A percentile compares a stretch with the other conserved stretches of the same genome.
phyloP scores from a whole-genome alignment of 257 asterid genomes.

The Nicotiana knightiana region DNA sequence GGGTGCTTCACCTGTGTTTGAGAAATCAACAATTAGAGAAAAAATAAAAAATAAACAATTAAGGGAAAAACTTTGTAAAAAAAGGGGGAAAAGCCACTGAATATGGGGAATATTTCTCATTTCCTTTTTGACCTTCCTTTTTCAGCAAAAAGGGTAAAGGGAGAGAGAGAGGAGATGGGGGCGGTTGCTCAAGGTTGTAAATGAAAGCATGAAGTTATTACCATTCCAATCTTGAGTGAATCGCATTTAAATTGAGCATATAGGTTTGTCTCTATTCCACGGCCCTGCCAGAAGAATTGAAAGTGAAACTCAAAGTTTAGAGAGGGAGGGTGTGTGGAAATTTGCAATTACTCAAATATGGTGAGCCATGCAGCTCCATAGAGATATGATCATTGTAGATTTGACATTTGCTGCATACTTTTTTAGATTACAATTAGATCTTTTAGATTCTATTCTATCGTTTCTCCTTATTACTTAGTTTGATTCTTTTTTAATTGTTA shows the following conservation, averaged over 20 bases:
- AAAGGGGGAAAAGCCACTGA: too few species aligned
- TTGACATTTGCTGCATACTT: neutral
- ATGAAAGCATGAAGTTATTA: conserved; percentile 20
- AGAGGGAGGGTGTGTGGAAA: neutral
- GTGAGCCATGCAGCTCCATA: neutral
- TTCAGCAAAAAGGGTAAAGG: too few species aligned
- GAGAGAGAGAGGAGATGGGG: neutral
- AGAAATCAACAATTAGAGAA: neutral
- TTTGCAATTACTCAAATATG: neutral
- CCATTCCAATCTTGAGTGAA: conserved; percentile 94
- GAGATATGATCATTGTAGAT: neutral
- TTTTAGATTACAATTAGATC: neutral
- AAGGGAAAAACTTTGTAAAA: too few species aligned
- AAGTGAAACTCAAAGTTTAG: neutral
- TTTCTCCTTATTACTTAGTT: too few species aligned
- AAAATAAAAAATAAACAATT: neutral
- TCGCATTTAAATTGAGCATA: conserved; percentile 89
- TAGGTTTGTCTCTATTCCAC: conserved; percentile 95
- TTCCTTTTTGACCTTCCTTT: too few species aligned
- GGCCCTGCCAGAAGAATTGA: conserved; percentile 50
- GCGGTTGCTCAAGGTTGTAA: neutral
- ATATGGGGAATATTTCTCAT: too few species aligned
- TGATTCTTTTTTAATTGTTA: too few species aligned
- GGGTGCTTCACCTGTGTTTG: conserved; percentile 80
- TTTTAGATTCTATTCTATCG: neutral